Evolutionary conservation across 352 stramenopile genomes (phyloP), one percentile per base, ranked within the genome.

Genomic region (Bremia lactucae): DNA sequence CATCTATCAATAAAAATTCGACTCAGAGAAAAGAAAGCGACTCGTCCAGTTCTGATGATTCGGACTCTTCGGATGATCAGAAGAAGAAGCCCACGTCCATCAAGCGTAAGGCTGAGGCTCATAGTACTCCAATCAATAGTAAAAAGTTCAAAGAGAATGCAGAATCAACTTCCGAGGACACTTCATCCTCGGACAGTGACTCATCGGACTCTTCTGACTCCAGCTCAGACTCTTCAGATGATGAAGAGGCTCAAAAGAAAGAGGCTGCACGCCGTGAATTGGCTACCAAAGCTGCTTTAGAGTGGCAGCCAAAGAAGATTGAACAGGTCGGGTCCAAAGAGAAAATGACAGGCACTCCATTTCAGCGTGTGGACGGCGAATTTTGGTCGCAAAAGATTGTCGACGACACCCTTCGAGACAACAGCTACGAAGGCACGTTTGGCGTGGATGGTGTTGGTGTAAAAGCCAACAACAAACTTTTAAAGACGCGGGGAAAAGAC

Each of bases 351-450:
- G 94, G 95, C 35, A 95, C 89, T 29, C 95, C 96, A 13, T 99
- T 99, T 72, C 79, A 97, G 72, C 90, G 97, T 35, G 96, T 99
- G 15, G 94, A 99, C 45, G 92, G 94, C 62, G 81, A 96, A 31
- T 95, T 78, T 52, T 99, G 95, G 96, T 90, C 84, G 11, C 57
- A 68, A 36, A 74, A 95, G 44, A 95, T 97, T 42, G 60, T 66
- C 21, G 71, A 97, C 46, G 84, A 97, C 38, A 87, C 88, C 16
- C 92, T 99, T 34, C 87, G 91, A 29, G 96, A 99, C 74, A 99
- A 99, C 62, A 98, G 85, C 45, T 98, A 99, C 62, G 91, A 97
- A 68, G 91, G 78, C 26, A 96, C 92, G 9, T 99, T 99, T 64
- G 95, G 95, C 31, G 68, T 62, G 19, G 58, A 87, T 6, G 97